Percentiles rank a stretch among this genome's conserved stretches.
Evolutionary conservation across 257 asterid genomes (phyloP).

Genomic region (Primulina huaijiensis): DNA sequence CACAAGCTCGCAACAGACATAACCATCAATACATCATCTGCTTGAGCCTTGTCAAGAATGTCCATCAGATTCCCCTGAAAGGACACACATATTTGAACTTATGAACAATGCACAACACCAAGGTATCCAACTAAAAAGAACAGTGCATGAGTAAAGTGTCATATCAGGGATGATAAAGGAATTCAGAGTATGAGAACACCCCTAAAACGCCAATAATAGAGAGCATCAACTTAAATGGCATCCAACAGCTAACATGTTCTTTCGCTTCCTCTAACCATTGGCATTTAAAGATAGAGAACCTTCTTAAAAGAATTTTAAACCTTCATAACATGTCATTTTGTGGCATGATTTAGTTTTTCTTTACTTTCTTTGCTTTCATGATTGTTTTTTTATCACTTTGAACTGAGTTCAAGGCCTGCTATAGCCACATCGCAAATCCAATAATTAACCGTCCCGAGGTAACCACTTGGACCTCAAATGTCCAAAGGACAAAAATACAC

Average conservation of each 20-base stretch:
- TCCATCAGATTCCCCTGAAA: constrained; percentile 65
- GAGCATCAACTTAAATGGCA: neutral
- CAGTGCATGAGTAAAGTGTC: neutral
- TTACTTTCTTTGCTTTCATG: neutral
- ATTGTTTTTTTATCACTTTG: neutral
- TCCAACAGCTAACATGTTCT: neutral
- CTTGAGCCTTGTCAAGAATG: constrained; percentile 64
- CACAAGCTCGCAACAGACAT: constrained; percentile 69
- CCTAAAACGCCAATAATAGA: neutral
- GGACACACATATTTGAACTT: constrained; percentile 23
- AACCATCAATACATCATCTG: constrained; percentile 75
- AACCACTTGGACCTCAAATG: neutral
- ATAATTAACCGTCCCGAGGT: neutral
- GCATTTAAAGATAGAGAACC: neutral
- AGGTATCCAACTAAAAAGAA: neutral
- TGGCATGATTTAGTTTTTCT: neutral
- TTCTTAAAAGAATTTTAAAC: neutral
- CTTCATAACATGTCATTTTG: neutral
- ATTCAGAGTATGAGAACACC: neutral
- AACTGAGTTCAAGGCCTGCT: neutral
- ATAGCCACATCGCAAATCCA: neutral
- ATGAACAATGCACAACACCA: neutral
- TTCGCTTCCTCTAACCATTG: neutral
- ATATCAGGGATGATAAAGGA: neutral
- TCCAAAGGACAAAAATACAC: neutral